A percentile compares a stretch with the other conserved stretches of the same genome.
phyloP scores from a whole-genome alignment of 2,329 filamentous ascomycete genomes.

The Neonectria faginata region DNA sequence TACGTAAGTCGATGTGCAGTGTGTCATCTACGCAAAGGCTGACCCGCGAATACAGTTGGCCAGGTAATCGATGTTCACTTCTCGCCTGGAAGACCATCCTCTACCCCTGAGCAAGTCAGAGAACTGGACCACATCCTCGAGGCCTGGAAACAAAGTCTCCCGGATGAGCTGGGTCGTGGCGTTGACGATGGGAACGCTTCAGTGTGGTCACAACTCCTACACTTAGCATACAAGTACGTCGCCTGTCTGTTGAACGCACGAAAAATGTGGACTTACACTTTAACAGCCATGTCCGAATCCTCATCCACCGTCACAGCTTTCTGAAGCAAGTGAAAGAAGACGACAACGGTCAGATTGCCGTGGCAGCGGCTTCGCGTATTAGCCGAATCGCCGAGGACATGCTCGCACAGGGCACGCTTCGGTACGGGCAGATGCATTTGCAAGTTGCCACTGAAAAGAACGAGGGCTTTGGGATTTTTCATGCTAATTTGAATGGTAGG shows the following conservation, averaged over 20 bases:
- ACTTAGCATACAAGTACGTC: conserved; percentile 53
- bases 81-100: conserved; percentile 48
- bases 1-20: conserved; percentile 43
- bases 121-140: conserved; percentile 48
- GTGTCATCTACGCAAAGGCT: not conserved
- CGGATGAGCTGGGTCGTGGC: conserved; percentile 45
- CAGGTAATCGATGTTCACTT: conserved; percentile 53
- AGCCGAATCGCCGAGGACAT: conserved; percentile 55
- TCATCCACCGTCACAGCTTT: conserved; percentile 52
- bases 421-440: conserved; percentile 55
- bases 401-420: conserved; percentile 49
- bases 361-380: conserved; percentile 50
- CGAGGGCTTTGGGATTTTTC: no score
- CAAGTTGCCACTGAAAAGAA: conserved; percentile 30
- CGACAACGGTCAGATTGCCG: conserved; percentile 46
- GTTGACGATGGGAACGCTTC: conserved; percentile 51
- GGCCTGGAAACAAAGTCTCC: conserved; percentile 51
- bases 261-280: not conserved
- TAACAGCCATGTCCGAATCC: conserved; percentile 50
- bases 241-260: fast-evolving
- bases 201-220: conserved; percentile 52
- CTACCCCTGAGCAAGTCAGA: conserved; percentile 45
- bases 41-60: conserved; percentile 43
- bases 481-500: conserved; percentile 30
- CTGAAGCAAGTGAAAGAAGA: conserved; percentile 43